Evolutionary conservation across 768 basidiomycete species (phyloP).

Genomic region (Suillus discolor): DNA sequence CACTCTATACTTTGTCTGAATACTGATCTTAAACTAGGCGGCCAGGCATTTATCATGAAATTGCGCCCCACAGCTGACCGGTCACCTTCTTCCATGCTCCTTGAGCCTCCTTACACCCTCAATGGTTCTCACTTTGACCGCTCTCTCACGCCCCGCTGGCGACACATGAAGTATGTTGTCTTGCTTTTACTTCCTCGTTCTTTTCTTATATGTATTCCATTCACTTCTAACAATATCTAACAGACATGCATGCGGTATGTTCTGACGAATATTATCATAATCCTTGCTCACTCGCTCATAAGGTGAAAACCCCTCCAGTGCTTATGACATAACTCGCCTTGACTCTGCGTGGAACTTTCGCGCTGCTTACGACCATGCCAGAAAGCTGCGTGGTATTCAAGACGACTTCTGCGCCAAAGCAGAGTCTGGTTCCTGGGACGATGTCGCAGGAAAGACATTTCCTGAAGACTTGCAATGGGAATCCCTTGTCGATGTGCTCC

Average conservation of each 20-base stretch:
- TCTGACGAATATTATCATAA: too few species aligned
- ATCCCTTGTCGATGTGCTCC: constrained; percentile 72
- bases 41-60: constrained; percentile 55
- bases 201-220: neutral
- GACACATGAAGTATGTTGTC: constrained; percentile 29
- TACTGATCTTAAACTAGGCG: constrained; percentile 31
- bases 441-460: constrained; percentile 39
- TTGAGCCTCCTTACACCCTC: constrained; percentile 54
- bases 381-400: constrained; percentile 66
- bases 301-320: constrained; percentile 38
- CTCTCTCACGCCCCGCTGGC: constrained; percentile 25
- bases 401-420: constrained; percentile 71
- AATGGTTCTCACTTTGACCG: constrained; percentile 22
- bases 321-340: constrained; percentile 62
- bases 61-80: constrained; percentile 48
- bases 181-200: neutral
- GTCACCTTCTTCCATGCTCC: constrained; percentile 47
- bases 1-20: neutral
- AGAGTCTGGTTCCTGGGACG: constrained; percentile 44
- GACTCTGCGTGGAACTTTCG: constrained; percentile 80
- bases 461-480: constrained; percentile 77
- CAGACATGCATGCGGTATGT: constrained; percentile 46
- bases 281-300: neutral
- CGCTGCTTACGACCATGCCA: constrained; percentile 77
- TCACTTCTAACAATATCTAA: neutral